A percentile compares a stretch with the other conserved stretches of the same genome.
These are phyloP conservation scores for Cucumis cinereus DNA, from an alignment of 306 rosid species.

Conservation along the genomic window DNA sequence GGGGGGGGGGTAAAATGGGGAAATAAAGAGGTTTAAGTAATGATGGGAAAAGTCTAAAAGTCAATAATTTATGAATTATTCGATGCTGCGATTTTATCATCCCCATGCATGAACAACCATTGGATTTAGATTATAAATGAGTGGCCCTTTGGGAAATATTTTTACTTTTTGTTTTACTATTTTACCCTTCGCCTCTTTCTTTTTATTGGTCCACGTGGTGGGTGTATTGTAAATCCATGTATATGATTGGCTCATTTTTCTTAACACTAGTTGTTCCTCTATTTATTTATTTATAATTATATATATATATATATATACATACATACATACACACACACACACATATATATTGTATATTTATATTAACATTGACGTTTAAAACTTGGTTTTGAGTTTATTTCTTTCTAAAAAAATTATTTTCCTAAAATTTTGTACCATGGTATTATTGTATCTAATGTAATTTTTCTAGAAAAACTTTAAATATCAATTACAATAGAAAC, in stretches of 20 bases:
- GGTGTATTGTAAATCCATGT: not conserved
- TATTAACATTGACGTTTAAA: too few relatives aligned
- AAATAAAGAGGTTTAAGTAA: not conserved
- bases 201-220: not conserved
- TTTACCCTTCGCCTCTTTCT: not conserved
- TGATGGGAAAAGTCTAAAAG: not conserved
- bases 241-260: not conserved
- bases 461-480: too few relatives aligned
- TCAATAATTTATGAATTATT: not conserved
- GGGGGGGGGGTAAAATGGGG: not conserved
- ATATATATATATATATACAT: too few relatives aligned
- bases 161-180: not conserved
- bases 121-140: not conserved
- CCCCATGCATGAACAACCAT: not conserved
- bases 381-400: too few relatives aligned
- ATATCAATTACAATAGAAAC: too few relatives aligned
- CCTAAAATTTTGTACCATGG: too few relatives aligned
- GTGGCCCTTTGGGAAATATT: not conserved
- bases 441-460: too few relatives aligned
- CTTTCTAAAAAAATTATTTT: too few relatives aligned
- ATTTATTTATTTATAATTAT: too few relatives aligned
- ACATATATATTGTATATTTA: too few relatives aligned
- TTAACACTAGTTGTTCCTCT: too few relatives aligned
- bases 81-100: not conserved
- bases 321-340: too few relatives aligned